A percentile compares a stretch with the other conserved stretches of the same genome.
These are phyloP conservation scores for Monosporascus sp. DNA, from an alignment of 2,329 filamentous ascomycete species.

Conservation along the genomic window DNA sequence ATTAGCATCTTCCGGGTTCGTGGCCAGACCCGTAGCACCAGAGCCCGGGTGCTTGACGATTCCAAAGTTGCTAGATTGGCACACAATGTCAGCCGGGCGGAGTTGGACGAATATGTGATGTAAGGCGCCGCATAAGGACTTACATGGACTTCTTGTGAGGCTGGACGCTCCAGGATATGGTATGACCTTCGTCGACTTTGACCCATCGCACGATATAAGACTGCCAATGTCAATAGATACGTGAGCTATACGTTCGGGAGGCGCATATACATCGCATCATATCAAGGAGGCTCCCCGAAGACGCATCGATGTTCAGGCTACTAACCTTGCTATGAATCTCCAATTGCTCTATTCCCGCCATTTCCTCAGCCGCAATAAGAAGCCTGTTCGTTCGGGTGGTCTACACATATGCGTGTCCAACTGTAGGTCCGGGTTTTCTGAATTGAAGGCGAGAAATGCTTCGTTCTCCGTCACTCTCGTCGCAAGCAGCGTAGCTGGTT, in stretches of 20 bases:
- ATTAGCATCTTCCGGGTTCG: constrained; percentile 39
- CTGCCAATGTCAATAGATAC: constrained; percentile 40
- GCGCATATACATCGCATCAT: too few species aligned
- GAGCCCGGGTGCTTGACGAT: constrained; percentile 94
- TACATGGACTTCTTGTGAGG: constrained; percentile 96
- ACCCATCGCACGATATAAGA: constrained; percentile 98
- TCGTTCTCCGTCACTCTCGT: too few species aligned
- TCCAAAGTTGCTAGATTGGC: constrained; percentile 70
- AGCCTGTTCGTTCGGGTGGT: neutral
- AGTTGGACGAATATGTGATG: too few species aligned
- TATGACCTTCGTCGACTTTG: constrained; percentile 81
- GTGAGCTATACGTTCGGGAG: neutral
- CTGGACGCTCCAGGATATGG: constrained; percentile 95
- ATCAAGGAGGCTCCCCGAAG: too few species aligned
- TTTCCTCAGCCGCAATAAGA: constrained; percentile 32
- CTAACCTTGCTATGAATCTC: constrained; percentile 95
- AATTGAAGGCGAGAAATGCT: too few species aligned
- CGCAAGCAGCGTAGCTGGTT: too few species aligned
- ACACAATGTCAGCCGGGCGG: neutral
- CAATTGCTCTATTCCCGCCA: constrained; percentile 94
- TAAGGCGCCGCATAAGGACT: constrained; percentile 13
- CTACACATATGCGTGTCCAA: neutral
- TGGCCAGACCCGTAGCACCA: constrained; percentile 46
- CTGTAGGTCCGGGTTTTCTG: too few species aligned
- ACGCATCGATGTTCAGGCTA: neutral